A percentile compares a stretch with the other conserved stretches of the same genome.
Evolutionary conservation across 805 yeast genomes (phyloP).

Genomic region (Candida sonorensis): DNA sequence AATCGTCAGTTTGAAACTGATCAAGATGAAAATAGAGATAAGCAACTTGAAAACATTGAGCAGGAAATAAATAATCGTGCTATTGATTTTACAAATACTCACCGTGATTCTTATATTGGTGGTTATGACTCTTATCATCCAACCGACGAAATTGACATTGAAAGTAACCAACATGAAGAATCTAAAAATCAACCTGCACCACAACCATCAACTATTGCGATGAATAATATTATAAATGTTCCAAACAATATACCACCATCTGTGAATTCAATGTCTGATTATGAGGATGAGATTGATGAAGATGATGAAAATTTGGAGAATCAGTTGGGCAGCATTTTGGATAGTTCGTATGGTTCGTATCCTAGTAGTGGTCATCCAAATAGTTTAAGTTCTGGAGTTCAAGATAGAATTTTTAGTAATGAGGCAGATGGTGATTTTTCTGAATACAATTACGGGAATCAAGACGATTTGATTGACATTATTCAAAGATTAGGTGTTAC

Average conservation of each 20-base stretch:
- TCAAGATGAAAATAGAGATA: too few species aligned
- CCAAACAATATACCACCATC: slow-evolving; percentile 34
- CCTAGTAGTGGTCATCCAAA: too few species aligned
- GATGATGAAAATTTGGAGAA: slow-evolving; percentile 2
- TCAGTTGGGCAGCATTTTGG: too few species aligned
- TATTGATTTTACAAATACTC: too few species aligned
- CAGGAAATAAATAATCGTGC: too few species aligned
- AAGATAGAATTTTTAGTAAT: too few species aligned
- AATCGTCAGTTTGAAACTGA: neutral
- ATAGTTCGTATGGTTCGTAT: too few species aligned
- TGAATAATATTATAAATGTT: slow-evolving; percentile 27
- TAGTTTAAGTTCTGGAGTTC: too few species aligned
- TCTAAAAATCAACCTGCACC: neutral
- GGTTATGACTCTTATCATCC: too few species aligned
- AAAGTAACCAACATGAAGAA: slow-evolving; percentile 1
- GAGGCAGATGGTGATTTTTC: slow-evolving; percentile 6
- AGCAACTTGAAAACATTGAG: too few species aligned
- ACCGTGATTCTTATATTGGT: too few species aligned
- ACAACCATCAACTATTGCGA: slow-evolving; percentile 5
- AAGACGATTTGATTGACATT: slow-evolving; percentile 22
- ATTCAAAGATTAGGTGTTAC: slow-evolving; percentile 17
- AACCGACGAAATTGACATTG: too few species aligned
- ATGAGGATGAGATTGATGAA: slow-evolving; percentile 14
- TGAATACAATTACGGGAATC: slow-evolving; percentile 21
- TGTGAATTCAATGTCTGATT: slow-evolving; percentile 27